Conservation (phyloP, 2,329 filamentous ascomycete species). For the Fusarium paranaense region DNA sequence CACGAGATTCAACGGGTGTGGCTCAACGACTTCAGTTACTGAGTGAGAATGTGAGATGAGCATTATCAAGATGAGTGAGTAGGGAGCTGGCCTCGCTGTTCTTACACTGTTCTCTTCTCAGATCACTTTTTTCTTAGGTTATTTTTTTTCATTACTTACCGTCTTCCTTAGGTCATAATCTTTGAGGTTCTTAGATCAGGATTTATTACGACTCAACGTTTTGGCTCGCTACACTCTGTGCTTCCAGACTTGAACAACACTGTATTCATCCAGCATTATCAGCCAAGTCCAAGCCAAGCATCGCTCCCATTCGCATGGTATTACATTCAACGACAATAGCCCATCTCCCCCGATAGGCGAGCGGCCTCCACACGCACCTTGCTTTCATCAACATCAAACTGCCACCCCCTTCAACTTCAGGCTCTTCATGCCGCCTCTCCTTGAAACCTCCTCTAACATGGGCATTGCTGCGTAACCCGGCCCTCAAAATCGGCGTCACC, state of each 20-base stretch:
- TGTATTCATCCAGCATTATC: not conserved
- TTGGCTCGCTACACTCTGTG: not conserved
- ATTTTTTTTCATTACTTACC: not conserved
- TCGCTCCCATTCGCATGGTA: constrained; percentile 2
- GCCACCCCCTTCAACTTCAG: not conserved
- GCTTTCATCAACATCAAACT: not conserved
- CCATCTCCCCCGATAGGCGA: not conserved
- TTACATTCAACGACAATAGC: constrained; percentile 2
- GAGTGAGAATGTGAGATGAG: not conserved
- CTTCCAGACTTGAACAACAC: not conserved
- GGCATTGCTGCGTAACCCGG: not conserved
- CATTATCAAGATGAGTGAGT: not conserved
- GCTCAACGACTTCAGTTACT: not conserved
- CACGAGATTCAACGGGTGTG: not conserved
- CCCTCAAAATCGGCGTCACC: not conserved
- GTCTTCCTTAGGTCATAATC: not conserved
- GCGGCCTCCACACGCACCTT: not conserved
- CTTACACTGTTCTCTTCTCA: not conserved
- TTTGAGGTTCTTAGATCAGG: not conserved
- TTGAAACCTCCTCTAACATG: not conserved
- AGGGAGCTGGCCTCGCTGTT: not conserved
- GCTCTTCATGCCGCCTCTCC: not conserved
- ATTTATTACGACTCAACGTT: not conserved
- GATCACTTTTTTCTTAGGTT: not conserved
- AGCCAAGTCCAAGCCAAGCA: not conserved